Evolutionary conservation across 768 basidiomycete species (phyloP).

Genomic region (Naganishia onofrii): DNA sequence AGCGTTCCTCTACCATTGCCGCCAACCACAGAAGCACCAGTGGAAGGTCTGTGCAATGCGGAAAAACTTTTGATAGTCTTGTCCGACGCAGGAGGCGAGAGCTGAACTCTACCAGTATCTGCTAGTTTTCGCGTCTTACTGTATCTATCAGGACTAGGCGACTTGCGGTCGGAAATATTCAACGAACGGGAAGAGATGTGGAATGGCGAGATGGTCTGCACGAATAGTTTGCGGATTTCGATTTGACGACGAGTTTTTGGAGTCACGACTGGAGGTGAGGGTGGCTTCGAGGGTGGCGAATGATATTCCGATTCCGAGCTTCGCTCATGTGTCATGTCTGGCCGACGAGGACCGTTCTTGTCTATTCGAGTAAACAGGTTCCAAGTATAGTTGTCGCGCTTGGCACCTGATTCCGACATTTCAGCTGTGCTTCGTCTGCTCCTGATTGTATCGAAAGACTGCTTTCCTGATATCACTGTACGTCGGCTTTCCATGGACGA

Average conservation of each 20-base stretch:
- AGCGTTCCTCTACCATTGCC: background rate
- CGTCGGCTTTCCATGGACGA: background rate
- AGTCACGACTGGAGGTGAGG: background rate
- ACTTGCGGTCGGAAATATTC: background rate
- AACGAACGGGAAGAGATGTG: background rate
- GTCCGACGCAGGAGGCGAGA: conserved; percentile 16
- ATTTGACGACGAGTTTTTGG: conserved; percentile 10
- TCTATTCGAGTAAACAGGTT: conserved; percentile 5
- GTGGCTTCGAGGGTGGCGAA: conserved; percentile 2
- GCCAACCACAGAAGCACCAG: background rate
- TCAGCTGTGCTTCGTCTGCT: background rate
- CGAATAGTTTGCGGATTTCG: conserved; percentile 6
- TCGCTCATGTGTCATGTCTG: background rate
- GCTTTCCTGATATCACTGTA: background rate
- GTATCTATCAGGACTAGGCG: background rate
- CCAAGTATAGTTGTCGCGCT: background rate
- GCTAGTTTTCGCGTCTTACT: background rate
- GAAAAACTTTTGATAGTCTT: conserved; percentile 19
- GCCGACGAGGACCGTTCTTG: background rate
- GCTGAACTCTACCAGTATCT: background rate
- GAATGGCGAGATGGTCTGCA: conserved; percentile 11
- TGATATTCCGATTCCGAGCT: background rate
- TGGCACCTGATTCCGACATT: conserved; percentile 3
- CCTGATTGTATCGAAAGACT: conserved; percentile 9
- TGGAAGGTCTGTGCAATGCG: conserved; percentile 12